Base-by-base conservation (phyloP, 352 stramenopile species). In the Thalassiosira mediterranea region DNA sequence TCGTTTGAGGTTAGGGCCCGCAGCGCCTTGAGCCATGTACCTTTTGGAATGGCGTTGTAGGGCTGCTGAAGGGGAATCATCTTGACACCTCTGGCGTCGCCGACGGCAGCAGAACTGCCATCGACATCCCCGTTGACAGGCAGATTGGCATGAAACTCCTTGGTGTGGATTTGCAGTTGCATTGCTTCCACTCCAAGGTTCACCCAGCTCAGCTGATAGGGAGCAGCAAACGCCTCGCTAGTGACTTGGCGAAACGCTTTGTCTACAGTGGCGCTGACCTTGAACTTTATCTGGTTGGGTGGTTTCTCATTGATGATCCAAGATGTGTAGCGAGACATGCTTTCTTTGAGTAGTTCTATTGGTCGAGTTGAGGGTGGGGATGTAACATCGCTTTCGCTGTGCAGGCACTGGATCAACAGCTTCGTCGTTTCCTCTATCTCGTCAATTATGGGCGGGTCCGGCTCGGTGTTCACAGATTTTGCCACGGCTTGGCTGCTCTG, bases 1-100 rank as follows among this genome's bases (percentile, higher is more conserved):
- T 72, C 53, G 4, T 51, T 64, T 8, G 70, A 80, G 47, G 80
- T 83, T 13, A 90, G 38, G 31, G 78, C 81, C 28, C 73, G 57
- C 17, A 91, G 60, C 15, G 80, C 82, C 44, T 79, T 59, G 1
- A 87, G 10, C 59, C 86, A 78, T 3, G 72, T 81, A 21, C 42
- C 51, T 58, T 69, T 76, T 0, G 82, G 79, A 31, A 88, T 56
- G 13, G 54, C 37, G 65, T 87, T 63, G 49, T 80, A 90, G 5
- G 82, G 79, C 34, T 25, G 1, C 26, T 70, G 44, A 0, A 88
- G 65, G 29, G 46, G 17, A 0, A 56, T 40, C 2, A 61, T n/a
- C 32, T 26, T 34, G 7, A 42, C 13, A 13, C 34, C 13, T 42
- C 34, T 13, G 7, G 7, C 34, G 34, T 42, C 34, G 34, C 34